Conservation (phyloP, 495 filamentous ascomycete species). For the Friedmanniomyces endolithicus region DNA sequence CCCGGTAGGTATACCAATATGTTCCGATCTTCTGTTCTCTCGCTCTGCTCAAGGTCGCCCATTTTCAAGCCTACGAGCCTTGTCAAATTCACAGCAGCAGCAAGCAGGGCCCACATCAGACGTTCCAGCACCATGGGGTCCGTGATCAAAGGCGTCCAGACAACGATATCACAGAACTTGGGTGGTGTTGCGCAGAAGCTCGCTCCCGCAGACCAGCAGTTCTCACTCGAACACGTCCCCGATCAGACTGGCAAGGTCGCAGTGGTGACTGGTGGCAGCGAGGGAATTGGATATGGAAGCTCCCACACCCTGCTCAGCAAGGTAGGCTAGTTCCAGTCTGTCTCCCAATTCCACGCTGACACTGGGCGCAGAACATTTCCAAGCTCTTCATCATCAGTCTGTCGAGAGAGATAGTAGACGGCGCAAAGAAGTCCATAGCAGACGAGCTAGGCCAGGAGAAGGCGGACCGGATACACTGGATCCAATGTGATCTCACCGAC, state of each 20-base stretch:
- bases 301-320: constrained; percentile 29
- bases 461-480: constrained; percentile 26
- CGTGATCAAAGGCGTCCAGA: constrained; percentile 24
- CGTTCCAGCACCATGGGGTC: background rate
- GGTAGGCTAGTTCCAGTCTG: background rate
- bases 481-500: constrained; percentile 31
- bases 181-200: constrained; percentile 22
- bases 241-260: constrained; percentile 31
- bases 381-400: constrained; percentile 31
- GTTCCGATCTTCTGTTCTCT: background rate
- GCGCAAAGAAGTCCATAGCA: constrained; percentile 38
- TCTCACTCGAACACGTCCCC: constrained; percentile 29
- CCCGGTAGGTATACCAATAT: background rate
- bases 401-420: constrained; percentile 32
- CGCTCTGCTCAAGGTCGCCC: background rate
- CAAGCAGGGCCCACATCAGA: background rate
- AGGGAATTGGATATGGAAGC: constrained; percentile 33
- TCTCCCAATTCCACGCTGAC: background rate
- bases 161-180: constrained; percentile 30
- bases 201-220: constrained; percentile 23
- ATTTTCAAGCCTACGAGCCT: background rate
- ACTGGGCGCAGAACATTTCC: constrained; percentile 21
- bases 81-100: background rate
- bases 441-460: constrained; percentile 27
- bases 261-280: constrained; percentile 31